These are phyloP conservation scores for Leptodontidium sp. DNA, from an alignment of 2,329 filamentous ascomycete species.

Conservation along the genomic window DNA sequence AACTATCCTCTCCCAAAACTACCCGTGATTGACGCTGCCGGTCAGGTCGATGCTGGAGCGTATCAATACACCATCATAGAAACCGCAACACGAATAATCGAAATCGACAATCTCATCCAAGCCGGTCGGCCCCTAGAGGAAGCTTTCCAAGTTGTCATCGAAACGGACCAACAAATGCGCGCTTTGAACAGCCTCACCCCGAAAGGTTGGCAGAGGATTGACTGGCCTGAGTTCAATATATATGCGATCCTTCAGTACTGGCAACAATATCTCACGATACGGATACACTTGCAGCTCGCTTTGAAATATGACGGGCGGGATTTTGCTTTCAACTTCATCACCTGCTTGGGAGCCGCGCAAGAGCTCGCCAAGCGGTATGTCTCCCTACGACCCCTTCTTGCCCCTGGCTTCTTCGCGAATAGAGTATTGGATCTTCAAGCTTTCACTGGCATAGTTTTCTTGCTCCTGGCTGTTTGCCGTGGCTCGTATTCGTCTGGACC, in stretches of 20 bases:
- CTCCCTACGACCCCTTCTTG: conserved; percentile 18
- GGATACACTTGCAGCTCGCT: conserved; percentile 24
- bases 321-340: conserved; percentile 25
- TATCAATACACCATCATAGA: conserved; percentile 18
- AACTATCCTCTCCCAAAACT: conserved; percentile 22
- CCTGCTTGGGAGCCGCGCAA: conserved; percentile 21
- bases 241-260: conserved; percentile 21
- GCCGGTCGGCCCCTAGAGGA: conserved; percentile 19
- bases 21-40: conserved; percentile 15
- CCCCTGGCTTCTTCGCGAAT: conserved; percentile 23
- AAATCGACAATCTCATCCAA: conserved; percentile 17
- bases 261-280: conserved; percentile 19
- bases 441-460: conserved; percentile 21
- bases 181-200: conserved; percentile 14
- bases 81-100: conserved; percentile 10
- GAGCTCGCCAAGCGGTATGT: conserved; percentile 22
- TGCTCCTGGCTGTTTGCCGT: conserved; percentile 15
- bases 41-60: conserved; percentile 19
- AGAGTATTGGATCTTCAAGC: conserved; percentile 22
- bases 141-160: conserved; percentile 21
- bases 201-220: conserved; percentile 21
- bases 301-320: conserved; percentile 23
- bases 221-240: conserved; percentile 19
- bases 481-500: conserved; percentile 6
- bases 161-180: conserved; percentile 21